Evolutionary conservation across 2,329 filamentous ascomycete species (phyloP).

Genomic region (Calonectria pseudoturangicola): DNA sequence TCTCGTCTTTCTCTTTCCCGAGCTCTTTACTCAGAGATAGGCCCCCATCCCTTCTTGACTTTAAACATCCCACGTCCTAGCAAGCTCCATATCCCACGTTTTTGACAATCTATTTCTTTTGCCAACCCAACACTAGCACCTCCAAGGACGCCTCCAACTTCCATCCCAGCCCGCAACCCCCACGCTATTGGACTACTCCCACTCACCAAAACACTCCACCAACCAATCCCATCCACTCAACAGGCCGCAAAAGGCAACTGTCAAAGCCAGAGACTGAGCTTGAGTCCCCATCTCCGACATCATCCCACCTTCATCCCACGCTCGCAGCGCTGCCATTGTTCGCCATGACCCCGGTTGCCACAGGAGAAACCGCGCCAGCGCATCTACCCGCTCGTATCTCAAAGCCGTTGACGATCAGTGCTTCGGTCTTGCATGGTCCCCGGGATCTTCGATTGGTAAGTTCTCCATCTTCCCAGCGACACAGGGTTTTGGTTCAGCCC

Average conservation of each 20-base stretch:
- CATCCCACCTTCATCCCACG: constrained; percentile 76
- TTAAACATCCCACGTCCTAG: constrained; percentile 44
- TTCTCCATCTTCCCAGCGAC: constrained; percentile 36
- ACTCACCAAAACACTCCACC: constrained; percentile 47
- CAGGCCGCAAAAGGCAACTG: constrained; percentile 58
- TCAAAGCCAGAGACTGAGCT: constrained; percentile 55
- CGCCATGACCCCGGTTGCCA: constrained; percentile 71
- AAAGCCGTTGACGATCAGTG: constrained; percentile 68
- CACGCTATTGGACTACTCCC: constrained; percentile 53
- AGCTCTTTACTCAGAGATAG: constrained; percentile 44
- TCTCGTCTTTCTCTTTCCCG: constrained; percentile 41
- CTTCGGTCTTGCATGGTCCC: constrained; percentile 75
- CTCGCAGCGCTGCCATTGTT: constrained; percentile 62
- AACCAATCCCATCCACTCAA: constrained; percentile 55
- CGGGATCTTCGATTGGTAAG: constrained; percentile 75
- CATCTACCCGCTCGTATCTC: constrained; percentile 64
- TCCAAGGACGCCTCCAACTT: constrained; percentile 49
- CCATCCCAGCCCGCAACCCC: constrained; percentile 53
- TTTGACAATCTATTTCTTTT: constrained; percentile 42
- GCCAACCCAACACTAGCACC: constrained; percentile 44
- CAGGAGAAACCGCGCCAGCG: constrained; percentile 65
- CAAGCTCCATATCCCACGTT: constrained; percentile 41
- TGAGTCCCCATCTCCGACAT: constrained; percentile 51
- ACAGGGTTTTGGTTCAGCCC: constrained; percentile 47
- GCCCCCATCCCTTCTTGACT: constrained; percentile 37